phyloP scores from a whole-genome alignment of 495 filamentous ascomycete species.

The Penicillium paradoxum region DNA sequence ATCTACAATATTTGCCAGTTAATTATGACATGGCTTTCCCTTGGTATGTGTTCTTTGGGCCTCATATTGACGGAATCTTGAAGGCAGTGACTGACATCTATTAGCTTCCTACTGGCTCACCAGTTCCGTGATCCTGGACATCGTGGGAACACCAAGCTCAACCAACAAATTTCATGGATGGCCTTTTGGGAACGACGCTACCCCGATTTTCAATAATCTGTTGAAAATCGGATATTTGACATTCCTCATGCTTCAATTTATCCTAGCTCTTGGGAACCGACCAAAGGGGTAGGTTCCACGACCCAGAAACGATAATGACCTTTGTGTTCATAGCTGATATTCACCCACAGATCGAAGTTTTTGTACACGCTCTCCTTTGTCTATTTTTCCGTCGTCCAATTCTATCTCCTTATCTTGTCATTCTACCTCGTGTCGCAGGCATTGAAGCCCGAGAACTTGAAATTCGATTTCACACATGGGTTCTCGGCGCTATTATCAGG shows the following conservation, averaged over 20 bases:
- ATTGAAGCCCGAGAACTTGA: slow-evolving; percentile 51
- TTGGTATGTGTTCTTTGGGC: slow-evolving; percentile 52
- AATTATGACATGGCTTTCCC: slow-evolving; percentile 88
- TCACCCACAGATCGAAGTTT: slow-evolving; percentile 50
- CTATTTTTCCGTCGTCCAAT: slow-evolving; percentile 78
- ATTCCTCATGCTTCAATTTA: slow-evolving; percentile 85
- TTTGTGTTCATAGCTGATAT: neutral
- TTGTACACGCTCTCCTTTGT: slow-evolving; percentile 77
- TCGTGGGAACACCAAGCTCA: slow-evolving; percentile 67
- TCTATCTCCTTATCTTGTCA: slow-evolving; percentile 80
- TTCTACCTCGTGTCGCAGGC: slow-evolving; percentile 79
- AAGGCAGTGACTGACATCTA: neutral
- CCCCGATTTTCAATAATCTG: slow-evolving; percentile 83
- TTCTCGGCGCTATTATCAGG: slow-evolving; percentile 51
- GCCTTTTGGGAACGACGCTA: slow-evolving; percentile 75
- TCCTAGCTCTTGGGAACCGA: slow-evolving; percentile 88
- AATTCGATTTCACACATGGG: slow-evolving; percentile 48
- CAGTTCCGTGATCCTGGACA: slow-evolving; percentile 89
- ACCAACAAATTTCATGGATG: slow-evolving; percentile 43
- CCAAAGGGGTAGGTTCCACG: slow-evolving; percentile 65
- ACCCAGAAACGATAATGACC: too few species aligned
- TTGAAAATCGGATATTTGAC: slow-evolving; percentile 84
- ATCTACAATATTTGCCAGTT: slow-evolving; percentile 85
- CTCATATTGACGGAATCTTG: neutral
- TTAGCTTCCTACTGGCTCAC: slow-evolving; percentile 85